Evolutionary conservation across 345 rosid species (phyloP), one percentile per base, ranked within the genome.

Genomic region (Melaleuca quinquenervia): DNA sequence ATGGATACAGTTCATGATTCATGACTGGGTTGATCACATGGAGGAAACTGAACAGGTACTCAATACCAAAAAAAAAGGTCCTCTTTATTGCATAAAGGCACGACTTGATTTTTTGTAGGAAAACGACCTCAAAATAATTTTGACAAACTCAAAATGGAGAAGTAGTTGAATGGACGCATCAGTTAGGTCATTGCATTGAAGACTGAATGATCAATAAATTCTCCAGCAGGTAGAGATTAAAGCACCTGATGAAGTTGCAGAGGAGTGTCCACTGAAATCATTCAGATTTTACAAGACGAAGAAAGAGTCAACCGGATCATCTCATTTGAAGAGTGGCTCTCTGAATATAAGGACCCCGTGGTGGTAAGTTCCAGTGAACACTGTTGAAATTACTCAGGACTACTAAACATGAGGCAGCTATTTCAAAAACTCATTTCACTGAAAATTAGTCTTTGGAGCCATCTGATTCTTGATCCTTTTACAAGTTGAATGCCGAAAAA

Each of bases 1-100:
- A 5, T 95, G 96, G 98, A 91, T 94, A 45, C 98, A 95, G 80
- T 95, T 94, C 87, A 95, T 95, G 97, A 92, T 95, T 85, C 98
- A 95, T 91, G 98, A 95, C 75, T 95, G 98, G 97, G 91, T 93
- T 76, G 97, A 95, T 89, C 97, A 93, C 87, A 90, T 94, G 89
- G 95, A 95, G 89, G 98, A 93, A 62, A 93, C 93, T 45, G 82
- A 92, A 5, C 94, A 92, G 96, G 98, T 94, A 70, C 24, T 18
- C 18, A 32, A 32, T 41, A n/a, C n/a, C 4, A 4, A 41, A 41
- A 41, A 41, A 41, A 41, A 4, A 41, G 41, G 32, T 45, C 45
- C 78, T 32, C 78, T 64, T 16, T 29, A 64, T 32, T 18, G 36
- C 7, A 36, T 45, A 18, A 18, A 15, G 24, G 78, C 48, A 32